Conservation (phyloP, 2,329 filamentous ascomycete species). For the Pseudogymnoascus sp. region DNA sequence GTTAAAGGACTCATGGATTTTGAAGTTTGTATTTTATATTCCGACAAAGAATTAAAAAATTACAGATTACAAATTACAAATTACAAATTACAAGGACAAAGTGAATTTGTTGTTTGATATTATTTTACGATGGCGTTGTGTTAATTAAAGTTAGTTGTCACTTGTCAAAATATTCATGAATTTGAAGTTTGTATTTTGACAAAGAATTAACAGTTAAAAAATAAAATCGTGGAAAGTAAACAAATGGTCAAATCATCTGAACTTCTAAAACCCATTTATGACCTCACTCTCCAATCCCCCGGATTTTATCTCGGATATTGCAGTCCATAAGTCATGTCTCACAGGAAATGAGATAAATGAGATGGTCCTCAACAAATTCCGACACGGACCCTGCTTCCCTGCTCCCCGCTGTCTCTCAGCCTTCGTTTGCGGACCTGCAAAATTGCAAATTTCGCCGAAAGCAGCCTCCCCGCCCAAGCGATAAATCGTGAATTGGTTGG, state of each 20-base stretch:
- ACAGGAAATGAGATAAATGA: not conserved
- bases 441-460: constrained; percentile 1
- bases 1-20: not conserved
- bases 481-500: not conserved
- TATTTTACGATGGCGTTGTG: not conserved
- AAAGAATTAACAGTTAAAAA: not conserved
- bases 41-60: too few species aligned
- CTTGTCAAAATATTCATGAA: not conserved
- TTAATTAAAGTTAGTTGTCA: not conserved
- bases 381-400: not conserved
- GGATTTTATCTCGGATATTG: not conserved
- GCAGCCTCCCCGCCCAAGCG: not conserved
- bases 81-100: too few species aligned
- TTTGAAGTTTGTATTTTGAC: not conserved
- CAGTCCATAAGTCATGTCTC: not conserved
- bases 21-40: not conserved
- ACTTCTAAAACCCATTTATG: not conserved
- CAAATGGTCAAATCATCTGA: not conserved
- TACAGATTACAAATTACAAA: too few species aligned
- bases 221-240: not conserved
- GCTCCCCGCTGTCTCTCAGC: not conserved
- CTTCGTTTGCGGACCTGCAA: not conserved
- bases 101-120: not conserved
- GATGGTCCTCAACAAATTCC: not conserved
- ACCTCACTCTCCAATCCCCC: not conserved